phyloP scores from a whole-genome alignment of 345 rosid species.

The Erodium maritimum region DNA sequence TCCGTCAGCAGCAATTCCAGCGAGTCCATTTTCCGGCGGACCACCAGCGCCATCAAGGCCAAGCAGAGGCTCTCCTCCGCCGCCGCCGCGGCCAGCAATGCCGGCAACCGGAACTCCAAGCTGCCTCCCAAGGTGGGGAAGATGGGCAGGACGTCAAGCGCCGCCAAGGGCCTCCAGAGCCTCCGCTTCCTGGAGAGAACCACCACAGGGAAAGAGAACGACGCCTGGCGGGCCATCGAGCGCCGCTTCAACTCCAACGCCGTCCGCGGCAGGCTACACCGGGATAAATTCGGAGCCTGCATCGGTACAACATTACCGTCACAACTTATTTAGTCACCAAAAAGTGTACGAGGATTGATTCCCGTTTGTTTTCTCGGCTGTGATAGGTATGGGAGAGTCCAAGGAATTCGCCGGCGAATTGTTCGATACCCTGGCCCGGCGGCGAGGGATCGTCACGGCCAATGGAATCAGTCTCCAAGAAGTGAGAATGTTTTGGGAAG shows the following conservation, averaged over 20 bases:
- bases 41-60: too few species aligned
- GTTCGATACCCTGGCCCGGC: conserved; percentile 66
- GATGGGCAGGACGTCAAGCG: conserved; percentile 33
- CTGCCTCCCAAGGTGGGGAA: conserved; percentile 28
- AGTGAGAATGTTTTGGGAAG: conserved; percentile 71
- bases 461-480: conserved; percentile 59
- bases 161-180: conserved; percentile 66
- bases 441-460: conserved; percentile 33
- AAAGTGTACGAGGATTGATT: too few species aligned
- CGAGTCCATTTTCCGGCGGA: too few species aligned
- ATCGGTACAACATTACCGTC: conserved; percentile 31
- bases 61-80: too few species aligned
- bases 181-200: conserved; percentile 75
- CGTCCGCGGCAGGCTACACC: conserved; percentile 35
- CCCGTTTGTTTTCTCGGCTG: background rate
- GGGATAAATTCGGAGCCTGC: conserved; percentile 69
- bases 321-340: background rate
- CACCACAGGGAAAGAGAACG: conserved; percentile 56
- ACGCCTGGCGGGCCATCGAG: conserved; percentile 80
- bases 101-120: background rate
- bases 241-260: conserved; percentile 58
- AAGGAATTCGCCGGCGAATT: conserved; percentile 73
- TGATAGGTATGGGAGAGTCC: conserved; percentile 79
- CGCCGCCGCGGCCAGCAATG: too few species aligned
- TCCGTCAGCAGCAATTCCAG: too few species aligned